These are phyloP conservation scores for Sclerotinia sclerotiorum DNA, from an alignment of 2,329 filamentous ascomycete genomes.

Conservation along the genomic window DNA sequence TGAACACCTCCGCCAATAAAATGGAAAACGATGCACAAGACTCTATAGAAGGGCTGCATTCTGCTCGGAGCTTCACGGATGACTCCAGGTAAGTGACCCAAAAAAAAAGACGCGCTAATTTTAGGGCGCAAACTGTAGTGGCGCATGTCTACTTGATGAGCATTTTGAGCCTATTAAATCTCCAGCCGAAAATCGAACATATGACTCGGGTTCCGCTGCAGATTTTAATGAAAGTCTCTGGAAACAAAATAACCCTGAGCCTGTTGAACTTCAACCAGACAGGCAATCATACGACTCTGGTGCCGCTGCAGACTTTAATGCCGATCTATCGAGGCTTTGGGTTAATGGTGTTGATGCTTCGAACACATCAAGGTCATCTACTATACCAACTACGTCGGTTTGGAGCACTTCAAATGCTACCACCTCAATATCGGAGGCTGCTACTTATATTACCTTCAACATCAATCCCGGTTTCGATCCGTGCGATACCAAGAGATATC, in stretches of 20 bases:
- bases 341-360: fast-evolving
- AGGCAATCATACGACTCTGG: background rate
- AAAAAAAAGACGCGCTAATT: conserved; percentile 11
- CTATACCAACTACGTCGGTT: background rate
- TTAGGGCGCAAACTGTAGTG: too few relatives aligned
- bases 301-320: background rate
- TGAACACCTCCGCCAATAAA: background rate
- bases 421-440: background rate
- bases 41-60: background rate
- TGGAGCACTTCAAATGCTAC: background rate
- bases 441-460: fast-evolving
- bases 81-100: background rate
- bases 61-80: background rate
- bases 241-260: too few relatives aligned
- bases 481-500: background rate
- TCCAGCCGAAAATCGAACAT: too few relatives aligned
- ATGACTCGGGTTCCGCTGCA: too few relatives aligned
- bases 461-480: background rate
- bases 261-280: background rate
- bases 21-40: background rate
- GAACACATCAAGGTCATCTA: background rate
- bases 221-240: too few relatives aligned
- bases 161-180: too few relatives aligned
- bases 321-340: background rate
- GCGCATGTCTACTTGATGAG: too few relatives aligned